Evolutionary conservation across 2,329 filamentous ascomycete species (phyloP), one percentile per base, ranked within the genome.

Genomic region (Alternaria panax): DNA sequence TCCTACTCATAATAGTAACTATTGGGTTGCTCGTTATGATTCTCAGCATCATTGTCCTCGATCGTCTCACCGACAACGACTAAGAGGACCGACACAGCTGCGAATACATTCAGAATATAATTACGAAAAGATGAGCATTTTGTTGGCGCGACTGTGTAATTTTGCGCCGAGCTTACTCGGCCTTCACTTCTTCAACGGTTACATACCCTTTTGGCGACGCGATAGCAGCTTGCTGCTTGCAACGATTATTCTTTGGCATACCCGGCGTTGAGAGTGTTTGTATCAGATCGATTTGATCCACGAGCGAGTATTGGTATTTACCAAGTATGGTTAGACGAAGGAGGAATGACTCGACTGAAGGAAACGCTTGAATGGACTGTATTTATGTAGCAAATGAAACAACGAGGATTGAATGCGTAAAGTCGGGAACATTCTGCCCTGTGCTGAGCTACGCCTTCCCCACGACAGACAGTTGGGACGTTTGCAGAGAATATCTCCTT

Each of bases 1-100:
- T 92, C 22, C 80, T 98, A 53, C 85, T 99, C 66, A 96, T 99
- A 71, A 90, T 98, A 63, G 94, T 98, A 53, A 98, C 94, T 48
- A 95, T 98, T 73, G 95, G 94, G 56, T 80, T 98, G 79, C 83
- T 99, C 63, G 91, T 97, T 73, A 98, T 98, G 93, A 97, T 97
- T 72, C 82, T 98, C 78, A 97, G 93, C 81, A 95, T 97, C 75
- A 87, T 89, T 68, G 85, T 97, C 57, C 81, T 97, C 66, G 85
- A 88, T 69, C 85, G 90, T 60, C 76, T 84, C 72, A 83, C 82
- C 59, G 82, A 83, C 65, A 70, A 76, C 58, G 66, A 75, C 41
- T 72, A 67, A 70, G 53, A 54, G 46, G 47, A 38, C 51, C 27
- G 8, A 55, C 6, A n/a, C 4, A 6, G 18, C 32, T 32, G 38